phyloP scores from a whole-genome alignment of 805 yeast genomes.

The Ogataea neopini region DNA sequence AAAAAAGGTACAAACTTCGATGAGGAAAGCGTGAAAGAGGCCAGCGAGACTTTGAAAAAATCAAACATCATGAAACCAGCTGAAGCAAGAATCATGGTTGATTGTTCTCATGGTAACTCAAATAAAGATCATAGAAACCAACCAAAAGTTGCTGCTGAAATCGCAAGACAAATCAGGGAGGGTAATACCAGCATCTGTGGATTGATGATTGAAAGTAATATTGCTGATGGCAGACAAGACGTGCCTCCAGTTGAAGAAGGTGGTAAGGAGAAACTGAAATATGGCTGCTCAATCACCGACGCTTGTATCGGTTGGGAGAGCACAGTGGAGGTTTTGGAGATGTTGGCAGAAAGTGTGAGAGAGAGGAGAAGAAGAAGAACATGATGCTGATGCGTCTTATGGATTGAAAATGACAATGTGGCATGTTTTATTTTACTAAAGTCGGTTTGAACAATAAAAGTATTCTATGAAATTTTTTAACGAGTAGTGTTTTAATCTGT shows the following conservation, averaged over 20 bases:
- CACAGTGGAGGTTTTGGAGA: constrained; percentile 70
- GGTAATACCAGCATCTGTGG: constrained; percentile 86
- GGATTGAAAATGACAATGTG: too few relatives aligned
- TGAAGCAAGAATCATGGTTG: constrained; percentile 82
- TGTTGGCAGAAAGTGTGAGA: constrained; percentile 77
- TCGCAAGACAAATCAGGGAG: constrained; percentile 73
- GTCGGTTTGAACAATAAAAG: not conserved
- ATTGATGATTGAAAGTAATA: constrained; percentile 93
- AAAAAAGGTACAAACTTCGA: constrained; percentile 90
- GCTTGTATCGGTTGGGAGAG: constrained; percentile 93
- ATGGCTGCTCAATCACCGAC: constrained; percentile 97
- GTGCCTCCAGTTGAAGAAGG: constrained; percentile 68
- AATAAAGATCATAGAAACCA: constrained; percentile 89
- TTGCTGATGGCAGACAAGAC: constrained; percentile 90
- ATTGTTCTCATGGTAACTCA: constrained; percentile 97
- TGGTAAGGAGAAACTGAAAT: constrained; percentile 74
- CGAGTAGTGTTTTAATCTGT: too few relatives aligned
- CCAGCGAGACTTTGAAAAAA: constrained; percentile 58
- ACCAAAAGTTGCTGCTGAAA: constrained; percentile 78
- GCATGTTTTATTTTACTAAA: not conserved
- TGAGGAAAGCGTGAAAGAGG: constrained; percentile 65
- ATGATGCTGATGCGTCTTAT: too few relatives aligned
- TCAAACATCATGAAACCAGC: constrained; percentile 40
- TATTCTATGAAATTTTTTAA: not conserved
- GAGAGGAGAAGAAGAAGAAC: constrained; percentile 65